Conservation (phyloP, 2,329 filamentous ascomycete species). For the Myriosclerotinia duriaeana region DNA sequence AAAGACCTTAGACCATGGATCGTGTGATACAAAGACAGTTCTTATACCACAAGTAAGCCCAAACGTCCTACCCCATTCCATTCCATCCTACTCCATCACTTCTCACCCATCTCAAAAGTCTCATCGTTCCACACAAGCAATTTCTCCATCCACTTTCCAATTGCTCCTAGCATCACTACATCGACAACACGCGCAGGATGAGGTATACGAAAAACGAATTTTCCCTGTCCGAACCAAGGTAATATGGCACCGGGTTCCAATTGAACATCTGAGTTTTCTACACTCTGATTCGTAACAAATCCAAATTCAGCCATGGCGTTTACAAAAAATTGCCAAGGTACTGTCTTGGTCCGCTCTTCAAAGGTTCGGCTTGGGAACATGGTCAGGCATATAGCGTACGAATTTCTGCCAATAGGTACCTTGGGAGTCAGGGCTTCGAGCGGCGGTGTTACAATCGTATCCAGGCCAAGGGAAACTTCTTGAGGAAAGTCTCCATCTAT, state of each 20-base stretch:
- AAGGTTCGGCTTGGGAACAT: not conserved
- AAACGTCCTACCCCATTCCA: no score
- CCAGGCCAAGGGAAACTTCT: not conserved
- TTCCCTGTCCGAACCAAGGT: constrained; percentile 21
- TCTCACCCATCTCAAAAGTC: not conserved
- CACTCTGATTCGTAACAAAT: constrained; percentile 22
- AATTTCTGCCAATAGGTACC: not conserved
- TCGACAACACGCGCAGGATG: constrained; percentile 24
- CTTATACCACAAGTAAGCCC: no score
- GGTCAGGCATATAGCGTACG: not conserved
- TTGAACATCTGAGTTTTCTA: not conserved
- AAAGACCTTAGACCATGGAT: no score
- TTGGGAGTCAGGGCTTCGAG: not conserved
- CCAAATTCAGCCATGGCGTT: constrained; percentile 22
- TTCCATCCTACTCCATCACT: not conserved
- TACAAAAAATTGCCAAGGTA: constrained; percentile 23
- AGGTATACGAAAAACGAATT: constrained; percentile 26
- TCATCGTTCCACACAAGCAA: constrained; percentile 27
- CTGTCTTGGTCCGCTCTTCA: not conserved
- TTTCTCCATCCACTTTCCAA: constrained; percentile 26
- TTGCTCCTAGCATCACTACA: constrained; percentile 6
- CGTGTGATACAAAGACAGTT: no score
- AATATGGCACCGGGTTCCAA: constrained; percentile 16
- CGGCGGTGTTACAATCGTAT: not conserved
- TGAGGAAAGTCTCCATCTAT: not conserved